Percentiles rank a stretch among this genome's conserved stretches.
Evolutionary conservation across 495 filamentous ascomycete species (phyloP).

Genomic region (Terfezia boudieri): DNA sequence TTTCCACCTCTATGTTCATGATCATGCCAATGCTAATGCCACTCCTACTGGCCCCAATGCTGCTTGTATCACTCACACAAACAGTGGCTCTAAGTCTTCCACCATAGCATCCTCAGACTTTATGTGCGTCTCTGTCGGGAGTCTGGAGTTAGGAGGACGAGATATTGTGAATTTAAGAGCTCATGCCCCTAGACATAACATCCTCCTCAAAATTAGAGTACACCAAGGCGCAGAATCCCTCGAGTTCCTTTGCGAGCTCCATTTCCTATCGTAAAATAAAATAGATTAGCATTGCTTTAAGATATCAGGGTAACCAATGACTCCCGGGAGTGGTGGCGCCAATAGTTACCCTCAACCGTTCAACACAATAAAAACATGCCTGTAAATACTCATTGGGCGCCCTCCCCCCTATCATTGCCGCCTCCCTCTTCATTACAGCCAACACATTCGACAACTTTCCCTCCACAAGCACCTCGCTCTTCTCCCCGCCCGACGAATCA

Average conservation of each 20-base stretch:
- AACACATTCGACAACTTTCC: constrained; percentile 76
- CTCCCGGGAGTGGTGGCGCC: too few species aligned
- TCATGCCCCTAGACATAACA: too few species aligned
- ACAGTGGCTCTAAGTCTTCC: too few species aligned
- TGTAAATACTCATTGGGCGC: constrained; percentile 71
- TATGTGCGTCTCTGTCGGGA: too few species aligned
- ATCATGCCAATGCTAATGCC: too few species aligned
- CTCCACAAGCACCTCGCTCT: constrained; percentile 19
- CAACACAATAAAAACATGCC: constrained; percentile 13
- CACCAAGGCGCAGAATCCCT: constrained; percentile 82
- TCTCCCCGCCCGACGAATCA: constrained; percentile 2
- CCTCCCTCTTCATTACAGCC: constrained; percentile 66
- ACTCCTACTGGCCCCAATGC: too few species aligned
- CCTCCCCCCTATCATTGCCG: constrained; percentile 71
- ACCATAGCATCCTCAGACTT: too few species aligned
- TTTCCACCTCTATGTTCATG: too few species aligned
- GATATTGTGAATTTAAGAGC: too few species aligned
- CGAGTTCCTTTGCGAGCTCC: constrained; percentile 66
- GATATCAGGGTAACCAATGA: neutral
- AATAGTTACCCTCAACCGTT: neutral
- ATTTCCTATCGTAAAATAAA: constrained; percentile 24
- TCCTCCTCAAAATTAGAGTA: constrained; percentile 49
- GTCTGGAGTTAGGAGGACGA: too few species aligned
- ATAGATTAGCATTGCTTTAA: neutral
- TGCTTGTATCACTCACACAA: too few species aligned